A percentile compares a stretch with the other conserved stretches of the same genome.
phyloP scores from a whole-genome alignment of 2,329 filamentous ascomycete species.

The Cladophialophora immunda region DNA sequence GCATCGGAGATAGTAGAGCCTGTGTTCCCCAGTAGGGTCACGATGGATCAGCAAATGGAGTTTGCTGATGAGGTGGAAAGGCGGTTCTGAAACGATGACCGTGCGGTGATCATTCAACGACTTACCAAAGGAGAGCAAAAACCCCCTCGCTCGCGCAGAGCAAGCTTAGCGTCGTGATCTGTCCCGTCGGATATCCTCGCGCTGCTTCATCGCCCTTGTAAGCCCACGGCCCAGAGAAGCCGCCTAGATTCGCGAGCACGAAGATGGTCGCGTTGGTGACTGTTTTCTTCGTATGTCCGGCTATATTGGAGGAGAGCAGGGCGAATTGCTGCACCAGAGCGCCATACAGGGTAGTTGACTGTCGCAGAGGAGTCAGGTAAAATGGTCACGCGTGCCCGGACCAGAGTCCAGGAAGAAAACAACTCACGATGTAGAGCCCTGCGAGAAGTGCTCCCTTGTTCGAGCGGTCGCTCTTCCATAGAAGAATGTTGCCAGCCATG shows the following conservation, averaged over 20 bases:
- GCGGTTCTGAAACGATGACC: too few species aligned
- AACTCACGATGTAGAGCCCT: constrained; percentile 23
- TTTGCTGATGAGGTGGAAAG: too few species aligned
- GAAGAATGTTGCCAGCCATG: constrained; percentile 21
- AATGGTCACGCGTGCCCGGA: too few species aligned
- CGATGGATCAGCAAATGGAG: neutral
- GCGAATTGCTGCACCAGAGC: constrained; percentile 26
- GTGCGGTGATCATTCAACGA: too few species aligned
- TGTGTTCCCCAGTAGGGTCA: neutral
- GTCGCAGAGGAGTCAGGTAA: neutral
- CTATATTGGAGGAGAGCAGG: constrained; percentile 25
- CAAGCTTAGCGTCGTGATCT: constrained; percentile 45
- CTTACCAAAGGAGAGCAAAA: constrained; percentile 23
- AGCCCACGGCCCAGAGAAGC: constrained; percentile 61
- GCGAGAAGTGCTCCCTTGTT: constrained; percentile 23
- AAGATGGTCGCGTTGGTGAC: constrained; percentile 26
- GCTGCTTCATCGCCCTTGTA: constrained; percentile 70
- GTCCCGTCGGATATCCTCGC: constrained; percentile 72
- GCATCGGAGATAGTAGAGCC: constrained; percentile 20
- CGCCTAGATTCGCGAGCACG: constrained; percentile 21
- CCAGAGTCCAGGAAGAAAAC: neutral
- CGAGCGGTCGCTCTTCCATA: constrained; percentile 26
- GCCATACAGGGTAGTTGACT: constrained; percentile 23
- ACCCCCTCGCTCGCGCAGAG: constrained; percentile 19
- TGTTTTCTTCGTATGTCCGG: constrained; percentile 26